These are phyloP conservation scores for Lepiota subincarnata DNA, from an alignment of 768 basidiomycete genomes.

Conservation along the genomic window DNA sequence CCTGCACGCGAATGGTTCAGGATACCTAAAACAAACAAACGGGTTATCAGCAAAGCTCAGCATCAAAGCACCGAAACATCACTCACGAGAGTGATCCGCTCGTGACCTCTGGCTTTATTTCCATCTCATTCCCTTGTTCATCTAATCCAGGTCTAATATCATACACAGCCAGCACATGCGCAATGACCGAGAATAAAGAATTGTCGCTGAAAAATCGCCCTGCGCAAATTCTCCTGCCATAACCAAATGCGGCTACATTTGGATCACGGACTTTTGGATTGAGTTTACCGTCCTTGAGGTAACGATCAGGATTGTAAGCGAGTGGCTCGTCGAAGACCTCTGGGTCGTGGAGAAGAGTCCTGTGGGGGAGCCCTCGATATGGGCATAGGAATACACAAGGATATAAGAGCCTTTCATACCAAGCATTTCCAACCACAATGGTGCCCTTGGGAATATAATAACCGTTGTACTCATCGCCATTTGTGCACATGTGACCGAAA, in stretches of 20 bases:
- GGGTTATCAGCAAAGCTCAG: not conserved
- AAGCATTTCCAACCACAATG: not conserved
- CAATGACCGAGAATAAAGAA: conserved; percentile 17
- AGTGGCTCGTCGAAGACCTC: conserved; percentile 17
- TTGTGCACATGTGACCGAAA: not conserved
- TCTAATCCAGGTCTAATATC: conserved; percentile 21
- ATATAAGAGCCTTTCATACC: not conserved
- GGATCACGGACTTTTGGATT: conserved; percentile 22
- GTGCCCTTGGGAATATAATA: conserved; percentile 1
- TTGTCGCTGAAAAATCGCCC: conserved; percentile 22
- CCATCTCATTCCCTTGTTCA: conserved; percentile 16
- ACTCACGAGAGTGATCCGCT: conserved; percentile 20
- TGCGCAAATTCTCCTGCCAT: conserved; percentile 25
- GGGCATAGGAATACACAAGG: too few relatives aligned
- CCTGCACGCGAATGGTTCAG: conserved; percentile 6
- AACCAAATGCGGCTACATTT: conserved; percentile 12
- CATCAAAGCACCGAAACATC: not conserved
- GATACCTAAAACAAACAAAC: not conserved
- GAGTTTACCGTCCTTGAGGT: conserved; percentile 21
- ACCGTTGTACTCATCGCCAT: not conserved
- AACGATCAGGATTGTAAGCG: conserved; percentile 29
- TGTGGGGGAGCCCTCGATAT: not conserved
- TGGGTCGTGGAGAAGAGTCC: conserved; percentile 20
- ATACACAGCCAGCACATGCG: conserved; percentile 20
- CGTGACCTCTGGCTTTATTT: conserved; percentile 18